Evolutionary conservation across 1,284 basidiomycete species (phyloP).

Genomic region (Ceratobasidium sp.): DNA sequence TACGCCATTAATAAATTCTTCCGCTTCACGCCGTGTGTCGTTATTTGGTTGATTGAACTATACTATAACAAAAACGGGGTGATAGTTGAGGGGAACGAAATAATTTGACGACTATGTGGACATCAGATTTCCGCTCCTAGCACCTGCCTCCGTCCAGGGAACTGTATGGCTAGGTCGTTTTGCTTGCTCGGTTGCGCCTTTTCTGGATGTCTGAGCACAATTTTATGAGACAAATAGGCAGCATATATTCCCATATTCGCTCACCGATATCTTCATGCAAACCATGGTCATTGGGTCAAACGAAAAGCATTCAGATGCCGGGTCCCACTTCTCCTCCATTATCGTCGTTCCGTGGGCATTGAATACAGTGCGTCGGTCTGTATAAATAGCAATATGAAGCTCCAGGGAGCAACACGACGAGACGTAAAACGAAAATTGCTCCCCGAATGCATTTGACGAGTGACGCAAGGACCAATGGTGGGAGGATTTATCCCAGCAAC

Average conservation of each 20-base stretch:
- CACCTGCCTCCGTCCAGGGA: no score
- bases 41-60: no score
- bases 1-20: no score
- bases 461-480: neutral
- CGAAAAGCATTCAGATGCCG: neutral
- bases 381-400: conserved; percentile 9
- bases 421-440: neutral
- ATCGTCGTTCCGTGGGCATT: neutral
- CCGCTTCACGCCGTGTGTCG: no score
- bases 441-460: neutral
- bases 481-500: neutral
- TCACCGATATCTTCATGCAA: neutral
- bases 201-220: no score
- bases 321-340: conserved; percentile 3
- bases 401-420: neutral
- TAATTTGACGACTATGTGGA: no score
- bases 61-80: no score
- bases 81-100: no score
- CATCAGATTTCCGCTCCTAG: no score
- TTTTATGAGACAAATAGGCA: no score
- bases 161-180: no score
- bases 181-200: no score
- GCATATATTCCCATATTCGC: neutral
- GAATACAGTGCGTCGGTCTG: neutral
- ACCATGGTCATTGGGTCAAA: neutral